Conservation (phyloP, 306 rosid genomes). For the Morella rubra region DNA sequence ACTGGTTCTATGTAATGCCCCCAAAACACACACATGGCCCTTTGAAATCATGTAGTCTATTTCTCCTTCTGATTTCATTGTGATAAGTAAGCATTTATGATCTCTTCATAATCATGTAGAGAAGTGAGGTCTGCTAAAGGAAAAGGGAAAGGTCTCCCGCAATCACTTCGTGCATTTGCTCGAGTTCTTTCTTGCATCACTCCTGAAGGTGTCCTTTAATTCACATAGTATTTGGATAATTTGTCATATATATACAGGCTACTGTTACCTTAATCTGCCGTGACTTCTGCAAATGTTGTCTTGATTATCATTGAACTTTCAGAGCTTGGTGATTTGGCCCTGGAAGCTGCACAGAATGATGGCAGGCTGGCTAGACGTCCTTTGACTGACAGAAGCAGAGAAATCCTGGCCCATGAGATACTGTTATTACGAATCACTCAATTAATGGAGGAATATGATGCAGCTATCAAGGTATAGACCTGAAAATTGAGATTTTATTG, state of each 20-base stretch:
- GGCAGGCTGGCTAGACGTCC: conserved; percentile 77
- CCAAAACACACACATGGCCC: background rate
- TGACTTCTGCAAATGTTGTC: conserved; percentile 20
- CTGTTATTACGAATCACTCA: conserved; percentile 45
- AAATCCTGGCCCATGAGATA: conserved; percentile 63
- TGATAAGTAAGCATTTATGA: background rate
- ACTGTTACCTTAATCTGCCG: conserved; percentile 7
- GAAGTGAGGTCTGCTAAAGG: conserved; percentile 56
- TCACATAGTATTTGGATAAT: background rate
- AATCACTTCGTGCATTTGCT: conserved; percentile 75
- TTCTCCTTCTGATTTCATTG: background rate
- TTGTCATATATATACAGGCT: conserved; percentile 9
- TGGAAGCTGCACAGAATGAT: conserved; percentile 65
- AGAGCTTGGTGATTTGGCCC: conserved; percentile 55
- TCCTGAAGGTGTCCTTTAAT: conserved; percentile 40
- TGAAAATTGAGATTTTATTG: background rate
- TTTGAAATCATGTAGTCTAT: background rate
- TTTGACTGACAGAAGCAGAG: conserved; percentile 47
- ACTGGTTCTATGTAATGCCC: background rate
- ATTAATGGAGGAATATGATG: conserved; percentile 43
- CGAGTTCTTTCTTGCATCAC: conserved; percentile 59
- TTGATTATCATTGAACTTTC: conserved; percentile 29
- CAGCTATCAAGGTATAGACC: conserved; percentile 49
- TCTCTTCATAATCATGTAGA: conserved; percentile 38
- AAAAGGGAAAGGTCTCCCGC: conserved; percentile 78